A percentile compares a stretch with the other conserved stretches of the same genome.
These are phyloP conservation scores for Yamadazyma atmosphaerica DNA, from an alignment of 1,139 yeast genomes.

Conservation along the genomic window DNA sequence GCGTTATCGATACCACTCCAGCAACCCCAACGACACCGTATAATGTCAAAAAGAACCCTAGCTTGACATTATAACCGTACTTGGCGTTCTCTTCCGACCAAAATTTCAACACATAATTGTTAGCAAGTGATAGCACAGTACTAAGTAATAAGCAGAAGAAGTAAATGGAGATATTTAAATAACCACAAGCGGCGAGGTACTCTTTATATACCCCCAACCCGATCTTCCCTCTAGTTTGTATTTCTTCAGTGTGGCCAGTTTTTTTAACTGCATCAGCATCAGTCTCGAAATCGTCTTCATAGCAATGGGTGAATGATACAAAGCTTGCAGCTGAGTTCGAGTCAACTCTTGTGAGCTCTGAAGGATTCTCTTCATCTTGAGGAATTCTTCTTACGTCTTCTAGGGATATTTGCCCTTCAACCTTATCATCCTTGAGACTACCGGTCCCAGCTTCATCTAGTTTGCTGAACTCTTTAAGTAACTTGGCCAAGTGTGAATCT, in stretches of 20 bases:
- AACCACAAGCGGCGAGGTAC: constrained; percentile 38
- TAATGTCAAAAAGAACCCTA: constrained; percentile 24
- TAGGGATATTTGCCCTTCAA: too few relatives aligned
- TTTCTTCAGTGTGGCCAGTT: constrained; percentile 32
- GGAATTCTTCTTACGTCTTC: too few relatives aligned
- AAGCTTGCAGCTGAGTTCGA: constrained; percentile 20
- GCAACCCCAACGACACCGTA: constrained; percentile 30
- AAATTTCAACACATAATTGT: constrained; percentile 31
- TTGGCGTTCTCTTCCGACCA: constrained; percentile 39
- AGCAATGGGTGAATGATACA: constrained; percentile 23
- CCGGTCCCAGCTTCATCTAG: constrained; percentile 16
- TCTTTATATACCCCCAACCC: constrained; percentile 32
- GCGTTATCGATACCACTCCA: constrained; percentile 26
- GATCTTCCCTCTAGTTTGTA: constrained; percentile 32
- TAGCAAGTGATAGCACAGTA: constrained; percentile 24
- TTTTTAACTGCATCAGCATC: constrained; percentile 17
- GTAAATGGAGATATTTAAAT: constrained; percentile 26
- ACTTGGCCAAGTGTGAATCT: constrained; percentile 22
- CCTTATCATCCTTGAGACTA: too few relatives aligned
- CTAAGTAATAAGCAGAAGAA: constrained; percentile 22
- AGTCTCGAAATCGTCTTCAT: constrained; percentile 20
- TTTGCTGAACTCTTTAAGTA: constrained; percentile 27
- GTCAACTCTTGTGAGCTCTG: constrained; percentile 8
- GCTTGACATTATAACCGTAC: constrained; percentile 24
- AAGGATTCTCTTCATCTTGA: constrained; percentile 5